Conservation (phyloP, 169 alveolate genomes). For the Perkinsus marinus region DNA sequence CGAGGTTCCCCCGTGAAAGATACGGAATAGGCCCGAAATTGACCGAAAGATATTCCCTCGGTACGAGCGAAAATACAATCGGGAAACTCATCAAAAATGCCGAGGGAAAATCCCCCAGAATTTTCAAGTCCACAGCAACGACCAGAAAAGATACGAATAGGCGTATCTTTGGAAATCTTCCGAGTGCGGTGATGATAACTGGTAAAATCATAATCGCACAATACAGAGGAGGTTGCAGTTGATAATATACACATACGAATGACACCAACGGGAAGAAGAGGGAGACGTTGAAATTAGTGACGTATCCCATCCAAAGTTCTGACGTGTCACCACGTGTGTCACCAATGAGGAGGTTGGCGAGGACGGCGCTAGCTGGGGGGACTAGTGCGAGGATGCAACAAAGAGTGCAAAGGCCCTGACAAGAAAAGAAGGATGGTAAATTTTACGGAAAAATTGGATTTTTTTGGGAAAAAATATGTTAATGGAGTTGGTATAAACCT, state of each 20-base stretch:
- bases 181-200: not conserved
- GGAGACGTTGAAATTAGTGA: not conserved
- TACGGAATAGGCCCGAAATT: not conserved
- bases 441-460: not conserved
- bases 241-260: not conserved
- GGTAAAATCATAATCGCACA: not conserved
- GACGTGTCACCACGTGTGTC: not conserved
- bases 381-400: not conserved
- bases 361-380: not conserved
- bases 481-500: too few species aligned
- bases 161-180: not conserved
- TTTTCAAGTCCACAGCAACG: not conserved
- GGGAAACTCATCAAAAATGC: not conserved
- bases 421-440: not conserved
- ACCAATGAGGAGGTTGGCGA: not conserved
- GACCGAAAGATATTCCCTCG: not conserved
- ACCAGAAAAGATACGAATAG: not conserved
- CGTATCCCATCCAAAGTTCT: not conserved
- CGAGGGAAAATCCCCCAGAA: not conserved
- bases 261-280: not conserved
- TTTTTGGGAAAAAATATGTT: too few species aligned
- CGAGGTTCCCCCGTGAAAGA: not conserved
- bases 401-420: not conserved
- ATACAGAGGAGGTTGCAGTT: not conserved
- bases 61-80: not conserved